Conservation (phyloP, 2,329 filamentous ascomycete species). For the Ploettnerulaceae sp. region DNA sequence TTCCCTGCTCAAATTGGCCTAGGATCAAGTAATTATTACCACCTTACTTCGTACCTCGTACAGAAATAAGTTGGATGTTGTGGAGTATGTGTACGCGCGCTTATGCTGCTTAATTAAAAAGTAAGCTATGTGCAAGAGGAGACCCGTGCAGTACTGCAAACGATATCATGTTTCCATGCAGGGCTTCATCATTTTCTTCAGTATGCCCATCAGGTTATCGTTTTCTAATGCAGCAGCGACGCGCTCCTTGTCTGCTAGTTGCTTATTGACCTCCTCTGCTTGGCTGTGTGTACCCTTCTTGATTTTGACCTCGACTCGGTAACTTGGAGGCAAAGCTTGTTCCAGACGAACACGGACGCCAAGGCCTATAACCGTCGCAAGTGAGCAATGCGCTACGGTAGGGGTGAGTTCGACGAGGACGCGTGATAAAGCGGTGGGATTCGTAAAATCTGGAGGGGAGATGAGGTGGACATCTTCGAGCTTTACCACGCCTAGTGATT, state of each 20-base stretch:
- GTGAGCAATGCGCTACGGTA: constrained; percentile 93
- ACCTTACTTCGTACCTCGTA: too few species aligned
- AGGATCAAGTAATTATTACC: too few species aligned
- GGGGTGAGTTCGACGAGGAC: constrained; percentile 90
- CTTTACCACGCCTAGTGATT: constrained; percentile 90
- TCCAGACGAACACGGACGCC: constrained; percentile 89
- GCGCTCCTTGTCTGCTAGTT: constrained; percentile 91
- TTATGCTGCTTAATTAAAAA: constrained; percentile 38
- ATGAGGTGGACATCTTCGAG: constrained; percentile 86
- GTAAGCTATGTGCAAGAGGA: constrained; percentile 2
- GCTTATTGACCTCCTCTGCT: constrained; percentile 94
- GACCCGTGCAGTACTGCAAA: neutral
- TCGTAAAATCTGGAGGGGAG: constrained; percentile 53
- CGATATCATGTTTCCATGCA: constrained; percentile 45
- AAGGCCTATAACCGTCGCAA: constrained; percentile 93
- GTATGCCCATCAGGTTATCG: constrained; percentile 77
- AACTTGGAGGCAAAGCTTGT: constrained; percentile 84
- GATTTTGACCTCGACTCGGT: constrained; percentile 86
- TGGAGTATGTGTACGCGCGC: constrained; percentile 12
- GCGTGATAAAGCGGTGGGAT: constrained; percentile 55
- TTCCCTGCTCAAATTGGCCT: too few species aligned
- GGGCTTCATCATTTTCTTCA: constrained; percentile 90
- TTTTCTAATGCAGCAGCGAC: constrained; percentile 95
- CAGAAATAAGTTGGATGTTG: too few species aligned
- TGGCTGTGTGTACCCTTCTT: constrained; percentile 96